These are phyloP conservation scores for Amanita muscaria DNA, from an alignment of 768 basidiomycete genomes.

Conservation along the genomic window DNA sequence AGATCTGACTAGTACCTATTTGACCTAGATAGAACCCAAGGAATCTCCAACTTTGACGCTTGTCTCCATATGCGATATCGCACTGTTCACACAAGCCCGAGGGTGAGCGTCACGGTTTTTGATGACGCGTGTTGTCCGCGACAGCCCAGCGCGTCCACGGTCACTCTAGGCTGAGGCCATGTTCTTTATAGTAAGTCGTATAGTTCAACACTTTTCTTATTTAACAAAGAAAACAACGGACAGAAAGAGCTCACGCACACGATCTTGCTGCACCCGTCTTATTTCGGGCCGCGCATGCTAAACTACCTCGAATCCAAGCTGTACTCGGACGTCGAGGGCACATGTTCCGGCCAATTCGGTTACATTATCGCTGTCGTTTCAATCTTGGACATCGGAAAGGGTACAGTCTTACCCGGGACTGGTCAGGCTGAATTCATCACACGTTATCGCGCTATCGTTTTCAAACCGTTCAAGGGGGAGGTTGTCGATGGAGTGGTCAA, in stretches of 20 bases:
- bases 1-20: too few species aligned
- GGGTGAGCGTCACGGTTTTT: too few species aligned
- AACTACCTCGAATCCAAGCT: conserved; percentile 90
- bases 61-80: too few species aligned
- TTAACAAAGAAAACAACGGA: conserved; percentile 4
- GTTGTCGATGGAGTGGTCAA: conserved; percentile 95
- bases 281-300: conserved; percentile 94
- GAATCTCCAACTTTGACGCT: too few species aligned
- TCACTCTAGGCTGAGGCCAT: too few species aligned
- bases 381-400: conserved; percentile 86
- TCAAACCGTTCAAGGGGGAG: conserved; percentile 99
- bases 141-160: too few species aligned
- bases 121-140: too few species aligned
- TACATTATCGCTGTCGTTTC: conserved; percentile 91
- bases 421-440: conserved; percentile 96
- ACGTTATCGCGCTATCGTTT: conserved; percentile 92
- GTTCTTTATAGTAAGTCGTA: conserved; percentile 61
- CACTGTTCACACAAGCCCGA: too few species aligned
- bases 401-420: conserved; percentile 83
- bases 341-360: conserved; percentile 91
- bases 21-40: too few species aligned
- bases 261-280: conserved; percentile 94
- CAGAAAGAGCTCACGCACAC: conserved; percentile 98
- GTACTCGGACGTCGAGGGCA: conserved; percentile 94
- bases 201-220: neutral